These are phyloP conservation scores for Amanita jacksonii DNA, from an alignment of 768 basidiomycete genomes.

Conservation along the genomic window DNA sequence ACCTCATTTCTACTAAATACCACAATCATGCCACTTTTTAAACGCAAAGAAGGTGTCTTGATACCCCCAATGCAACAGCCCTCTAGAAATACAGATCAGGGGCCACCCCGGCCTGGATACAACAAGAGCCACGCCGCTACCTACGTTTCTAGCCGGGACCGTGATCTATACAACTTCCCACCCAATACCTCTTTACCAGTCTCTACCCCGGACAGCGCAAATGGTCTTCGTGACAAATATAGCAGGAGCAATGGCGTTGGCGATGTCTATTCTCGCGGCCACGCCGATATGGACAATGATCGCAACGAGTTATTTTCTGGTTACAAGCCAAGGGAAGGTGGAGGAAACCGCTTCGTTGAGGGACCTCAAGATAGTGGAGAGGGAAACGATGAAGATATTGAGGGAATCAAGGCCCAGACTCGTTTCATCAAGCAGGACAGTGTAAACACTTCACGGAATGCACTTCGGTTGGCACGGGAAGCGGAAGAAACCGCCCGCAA, in stretches of 20 bases:
- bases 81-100: constrained; percentile 21
- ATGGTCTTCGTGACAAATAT: constrained; percentile 33
- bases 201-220: constrained; percentile 13
- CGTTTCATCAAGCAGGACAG: constrained; percentile 86
- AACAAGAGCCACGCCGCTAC: constrained; percentile 50
- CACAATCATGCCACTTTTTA: constrained; percentile 53
- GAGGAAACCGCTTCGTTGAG: constrained; percentile 63
- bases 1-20: constrained; percentile 10
- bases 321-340: constrained; percentile 49
- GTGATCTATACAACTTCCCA: constrained; percentile 25
- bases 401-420: constrained; percentile 92
- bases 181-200: constrained; percentile 9
- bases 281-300: constrained; percentile 50
- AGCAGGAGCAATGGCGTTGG: constrained; percentile 44
- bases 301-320: constrained; percentile 71
- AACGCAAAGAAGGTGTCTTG: constrained; percentile 49
- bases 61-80: constrained; percentile 59
- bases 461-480: constrained; percentile 86
- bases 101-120: constrained; percentile 31
- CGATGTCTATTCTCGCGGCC: constrained; percentile 58
- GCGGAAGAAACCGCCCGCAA: constrained; percentile 91
- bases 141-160: constrained; percentile 64
- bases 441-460: constrained; percentile 83
- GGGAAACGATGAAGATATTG: constrained; percentile 80
- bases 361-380: constrained; percentile 70